These are phyloP conservation scores for Trichoderma koningiopsis DNA, from an alignment of 2,329 filamentous ascomycete species.

Conservation along the genomic window DNA sequence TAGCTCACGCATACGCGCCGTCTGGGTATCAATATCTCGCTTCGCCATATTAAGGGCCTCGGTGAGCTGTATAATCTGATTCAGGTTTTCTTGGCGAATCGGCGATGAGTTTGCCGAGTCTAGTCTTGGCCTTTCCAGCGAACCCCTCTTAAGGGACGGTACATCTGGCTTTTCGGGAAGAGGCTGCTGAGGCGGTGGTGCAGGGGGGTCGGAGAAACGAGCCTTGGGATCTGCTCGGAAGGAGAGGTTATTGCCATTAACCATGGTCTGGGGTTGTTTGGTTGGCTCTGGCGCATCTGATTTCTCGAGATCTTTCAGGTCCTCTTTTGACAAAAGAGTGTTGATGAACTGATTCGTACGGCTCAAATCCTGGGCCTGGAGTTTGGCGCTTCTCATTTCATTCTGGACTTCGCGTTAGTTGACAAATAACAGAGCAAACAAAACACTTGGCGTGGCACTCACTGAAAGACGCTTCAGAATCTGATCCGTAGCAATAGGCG, in stretches of 20 bases:
- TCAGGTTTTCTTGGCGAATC: constrained; percentile 59
- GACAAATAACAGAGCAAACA: not conserved
- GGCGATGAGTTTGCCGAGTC: constrained; percentile 57
- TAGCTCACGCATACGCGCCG: constrained; percentile 74
- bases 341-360: constrained; percentile 82
- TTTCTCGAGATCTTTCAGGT: constrained; percentile 60
- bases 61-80: constrained; percentile 80
- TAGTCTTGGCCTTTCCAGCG: constrained; percentile 73
- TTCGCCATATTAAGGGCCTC: constrained; percentile 83
- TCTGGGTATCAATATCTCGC: constrained; percentile 84
- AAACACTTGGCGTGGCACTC: constrained; percentile 28
- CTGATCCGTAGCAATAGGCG: constrained; percentile 89
- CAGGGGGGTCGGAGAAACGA: constrained; percentile 89
- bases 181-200: constrained; percentile 89
- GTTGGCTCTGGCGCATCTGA: constrained; percentile 50
- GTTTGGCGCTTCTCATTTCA: constrained; percentile 86
- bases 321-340: constrained; percentile 73
- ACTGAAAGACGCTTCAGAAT: constrained; percentile 70
- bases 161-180: constrained; percentile 90
- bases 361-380: constrained; percentile 83
- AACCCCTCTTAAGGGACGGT: constrained; percentile 71
- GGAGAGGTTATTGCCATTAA: constrained; percentile 54
- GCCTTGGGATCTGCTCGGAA: constrained; percentile 76
- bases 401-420: constrained; percentile 54
- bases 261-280: constrained; percentile 50